Percentiles rank a stretch among this genome's conserved stretches.
These are phyloP conservation scores for Fragaria ananassa DNA, from an alignment of 306 rosid genomes.

Conservation along the genomic window DNA sequence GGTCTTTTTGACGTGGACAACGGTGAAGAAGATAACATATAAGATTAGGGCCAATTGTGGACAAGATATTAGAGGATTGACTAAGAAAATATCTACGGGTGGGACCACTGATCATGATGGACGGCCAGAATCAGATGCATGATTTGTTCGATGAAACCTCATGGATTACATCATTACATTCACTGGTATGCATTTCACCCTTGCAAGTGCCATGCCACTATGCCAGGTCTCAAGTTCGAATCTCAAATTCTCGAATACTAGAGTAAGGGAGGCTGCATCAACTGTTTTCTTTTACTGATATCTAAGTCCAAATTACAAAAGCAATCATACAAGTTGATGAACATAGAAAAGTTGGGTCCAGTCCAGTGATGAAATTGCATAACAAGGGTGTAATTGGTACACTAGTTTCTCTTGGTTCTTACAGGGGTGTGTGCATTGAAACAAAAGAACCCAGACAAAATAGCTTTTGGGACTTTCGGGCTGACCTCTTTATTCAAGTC, in stretches of 20 bases:
- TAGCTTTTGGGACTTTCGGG: constrained; percentile 3
- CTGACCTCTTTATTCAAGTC: constrained; percentile 23
- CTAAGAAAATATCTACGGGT: not conserved
- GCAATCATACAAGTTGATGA: not conserved
- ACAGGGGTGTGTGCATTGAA: not conserved
- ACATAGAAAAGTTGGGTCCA: not conserved
- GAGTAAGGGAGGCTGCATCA: not conserved
- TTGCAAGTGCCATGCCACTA: too few species aligned
- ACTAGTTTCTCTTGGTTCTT: not conserved
- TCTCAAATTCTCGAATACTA: not conserved
- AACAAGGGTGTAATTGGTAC: not conserved
- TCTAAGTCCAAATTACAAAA: not conserved
- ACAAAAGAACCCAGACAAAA: not conserved
- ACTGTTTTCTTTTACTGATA: not conserved
- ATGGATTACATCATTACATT: too few species aligned
- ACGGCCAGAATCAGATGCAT: not conserved
- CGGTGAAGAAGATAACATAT: not conserved
- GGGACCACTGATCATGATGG: not conserved
- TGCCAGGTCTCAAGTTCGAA: too few species aligned
- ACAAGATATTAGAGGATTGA: not conserved
- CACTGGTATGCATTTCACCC: too few species aligned
- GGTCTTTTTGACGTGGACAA: not conserved
- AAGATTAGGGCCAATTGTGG: not conserved
- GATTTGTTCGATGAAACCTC: too few species aligned
- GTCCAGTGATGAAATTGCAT: constrained; percentile 11